A percentile compares a stretch with the other conserved stretches of the same genome.
Evolutionary conservation across 441 rosid genomes (phyloP).

Genomic region (Francoa sonchifolia): DNA sequence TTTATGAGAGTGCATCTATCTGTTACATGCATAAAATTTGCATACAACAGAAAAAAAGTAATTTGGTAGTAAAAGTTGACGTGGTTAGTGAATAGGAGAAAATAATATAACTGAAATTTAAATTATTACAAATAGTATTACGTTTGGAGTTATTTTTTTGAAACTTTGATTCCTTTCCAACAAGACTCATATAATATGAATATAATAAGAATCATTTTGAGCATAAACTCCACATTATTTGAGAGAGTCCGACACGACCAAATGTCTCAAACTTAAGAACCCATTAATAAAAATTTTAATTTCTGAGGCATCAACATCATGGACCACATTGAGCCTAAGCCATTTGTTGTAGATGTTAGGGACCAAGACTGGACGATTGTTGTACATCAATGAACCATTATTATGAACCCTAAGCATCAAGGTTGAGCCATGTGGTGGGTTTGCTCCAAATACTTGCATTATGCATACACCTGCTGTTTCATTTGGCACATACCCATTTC

Average conservation of each 20-base stretch:
- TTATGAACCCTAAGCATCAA: conserved; percentile 27
- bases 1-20: too few relatives aligned
- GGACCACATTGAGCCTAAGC: conserved; percentile 23
- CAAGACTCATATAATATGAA: conserved; percentile 34
- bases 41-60: too few relatives aligned
- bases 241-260: conserved; percentile 21
- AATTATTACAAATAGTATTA: too few relatives aligned
- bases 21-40: too few relatives aligned
- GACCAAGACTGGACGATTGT: conserved; percentile 11
- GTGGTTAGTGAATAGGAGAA: too few relatives aligned
- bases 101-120: too few relatives aligned
- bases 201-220: conserved; percentile 16
- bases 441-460: conserved; percentile 19
- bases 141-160: too few relatives aligned
- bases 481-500: conserved; percentile 1
- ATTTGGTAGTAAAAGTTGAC: too few relatives aligned
- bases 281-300: conserved; percentile 16
- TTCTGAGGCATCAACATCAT: conserved; percentile 17
- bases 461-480: not conserved
- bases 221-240: conserved; percentile 23
- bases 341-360: conserved; percentile 16
- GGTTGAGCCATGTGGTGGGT: conserved; percentile 15
- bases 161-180: conserved; percentile 22
- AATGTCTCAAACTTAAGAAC: conserved; percentile 6
- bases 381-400: conserved; percentile 16